Base-by-base conservation (phyloP, 148 eudicot species). In the Chenopodium berlandieri region DNA sequence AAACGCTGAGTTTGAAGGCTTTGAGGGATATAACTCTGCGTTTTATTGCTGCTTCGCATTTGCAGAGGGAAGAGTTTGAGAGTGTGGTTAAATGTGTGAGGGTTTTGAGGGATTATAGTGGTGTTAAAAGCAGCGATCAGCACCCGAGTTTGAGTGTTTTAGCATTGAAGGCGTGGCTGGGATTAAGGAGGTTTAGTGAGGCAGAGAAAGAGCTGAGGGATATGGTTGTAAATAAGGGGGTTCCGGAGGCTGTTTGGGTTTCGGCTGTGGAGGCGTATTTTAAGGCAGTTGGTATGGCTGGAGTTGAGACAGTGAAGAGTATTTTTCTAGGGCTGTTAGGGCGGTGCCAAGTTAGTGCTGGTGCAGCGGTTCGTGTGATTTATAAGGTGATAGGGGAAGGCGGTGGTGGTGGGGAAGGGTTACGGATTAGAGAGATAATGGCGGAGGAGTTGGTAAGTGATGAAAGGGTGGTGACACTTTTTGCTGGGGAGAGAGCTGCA, bases 161-260 rank as follows among this genome's bases (percentile, higher is more conserved):
- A 84, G 98, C 97, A 8, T 89, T 94, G 99, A 96, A 96, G 89
- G 99, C 94, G 1, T 94, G 95, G 97, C 83, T 96, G 27, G 98
- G 97, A 83, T 85, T 96, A 80, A 93, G 93, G 81, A 94, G 92
- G 82, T 82, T 85, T 62, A 88, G 84, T 19, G 99, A 96, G 80
- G 99, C 99, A 2, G 98, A 96, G 93, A 92, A 91, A 80, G 98
- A 94, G 85, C 83, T 96, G 84, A 92, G 90, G 82, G 91, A 91
- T 8, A 88, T 94, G 97, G 98, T 89, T 63, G 84, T 88, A 14
- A 87, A 89, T 84, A 88, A 92, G 84, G 95, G 88, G 80, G 85
- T 96, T 66, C 98, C 99, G 25, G 98, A 96, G 84, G 88, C 84
- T 11, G 89, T 94, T 83, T 96, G 99, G 98, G 94, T 96, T 70